Base-by-base conservation (phyloP, 2,329 filamentous ascomycete genomes). In the Cytospora piceae region DNA sequence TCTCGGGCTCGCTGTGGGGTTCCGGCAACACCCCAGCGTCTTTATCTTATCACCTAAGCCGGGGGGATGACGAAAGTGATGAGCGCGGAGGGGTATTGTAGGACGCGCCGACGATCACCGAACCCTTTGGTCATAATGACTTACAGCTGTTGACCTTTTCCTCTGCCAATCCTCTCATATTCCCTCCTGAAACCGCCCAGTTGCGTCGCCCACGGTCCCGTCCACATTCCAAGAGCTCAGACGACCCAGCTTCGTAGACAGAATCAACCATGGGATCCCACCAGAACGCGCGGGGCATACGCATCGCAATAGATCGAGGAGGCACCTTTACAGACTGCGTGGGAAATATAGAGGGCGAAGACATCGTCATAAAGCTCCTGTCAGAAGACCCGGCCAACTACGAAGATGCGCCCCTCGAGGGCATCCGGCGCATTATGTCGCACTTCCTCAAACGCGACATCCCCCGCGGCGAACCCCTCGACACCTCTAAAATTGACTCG, bases 281-380 rank as follows among this genome's bases (percentile, higher is more conserved):
- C 58, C 62, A 72, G 24, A 77, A 75, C 58, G 74, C 78, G 70
- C 83, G 86, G 68, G 89, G 89, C 65, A 88, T 92, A 72, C 87
- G 89, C 74, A 92, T 93, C 71, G 90, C 90, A 70, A 93, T 93
- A 66, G 85, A 86, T 72, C 89, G 93, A 68, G 93, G 93, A 70
- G 93, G 93, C 65, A 96, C 93, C 32, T 97, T 97, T 76, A 97
- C 93, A 49, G 93, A 97, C 78, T 96, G 93, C 74, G 91, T 96
- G 24, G 93, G 92, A 70, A 94, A 94, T 72, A 86, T 90, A 6
- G 87, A 71, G 53, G 72, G 73, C 70, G 67, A 74, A 53, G 73
- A 76, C 65, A 66, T 78, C 31, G 70, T 78, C 62, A 75, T 78
- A 72, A 78, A 78, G 79, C 86, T 97, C 2, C 86, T 97, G 22